These are phyloP conservation scores for Cladosporium sp. DNA, from an alignment of 2,329 filamentous ascomycete species.

Conservation along the genomic window DNA sequence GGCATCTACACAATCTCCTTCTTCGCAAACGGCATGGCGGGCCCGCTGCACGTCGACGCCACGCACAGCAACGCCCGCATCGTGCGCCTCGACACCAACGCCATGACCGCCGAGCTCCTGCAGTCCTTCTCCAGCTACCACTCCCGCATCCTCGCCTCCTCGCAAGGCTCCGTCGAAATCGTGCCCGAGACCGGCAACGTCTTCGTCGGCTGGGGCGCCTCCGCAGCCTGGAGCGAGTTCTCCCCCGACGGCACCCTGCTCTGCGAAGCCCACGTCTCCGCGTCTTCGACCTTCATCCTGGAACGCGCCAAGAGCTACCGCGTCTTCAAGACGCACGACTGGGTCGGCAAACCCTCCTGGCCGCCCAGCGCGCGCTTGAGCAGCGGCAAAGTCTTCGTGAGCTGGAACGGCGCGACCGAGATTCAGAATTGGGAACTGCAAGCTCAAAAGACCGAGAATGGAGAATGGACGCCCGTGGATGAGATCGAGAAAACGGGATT, in stretches of 20 bases:
- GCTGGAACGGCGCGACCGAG: conserved; percentile 55
- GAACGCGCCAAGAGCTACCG: conserved; percentile 43
- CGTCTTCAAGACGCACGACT: conserved; percentile 38
- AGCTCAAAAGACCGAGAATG: conserved; percentile 6
- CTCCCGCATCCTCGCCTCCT: conserved; percentile 46
- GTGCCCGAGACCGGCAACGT: conserved; percentile 44
- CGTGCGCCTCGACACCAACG: conserved; percentile 39
- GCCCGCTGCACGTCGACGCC: conserved; percentile 43
- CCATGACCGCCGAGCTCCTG: conserved; percentile 49
- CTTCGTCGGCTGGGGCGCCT: conserved; percentile 60
- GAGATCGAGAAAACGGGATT: conserved; percentile 20
- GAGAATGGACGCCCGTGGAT: conserved; percentile 17
- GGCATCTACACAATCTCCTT: conserved; percentile 32
- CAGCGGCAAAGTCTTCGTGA: conserved; percentile 49
- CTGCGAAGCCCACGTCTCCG: conserved; percentile 46
- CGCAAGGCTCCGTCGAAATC: conserved; percentile 56
- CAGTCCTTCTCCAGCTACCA: conserved; percentile 47
- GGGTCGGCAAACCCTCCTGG: conserved; percentile 31
- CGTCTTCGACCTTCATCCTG: conserved; percentile 32
- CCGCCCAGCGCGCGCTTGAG: conserved; percentile 31
- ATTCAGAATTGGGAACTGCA: conserved; percentile 48
- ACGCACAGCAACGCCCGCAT: conserved; percentile 45
- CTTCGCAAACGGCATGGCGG: conserved; percentile 56
- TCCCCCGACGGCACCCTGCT: conserved; percentile 43
- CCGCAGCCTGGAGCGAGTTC: conserved; percentile 54